Conservation (phyloP, 2,329 filamentous ascomycete species). For the Cladosporium phlei region DNA sequence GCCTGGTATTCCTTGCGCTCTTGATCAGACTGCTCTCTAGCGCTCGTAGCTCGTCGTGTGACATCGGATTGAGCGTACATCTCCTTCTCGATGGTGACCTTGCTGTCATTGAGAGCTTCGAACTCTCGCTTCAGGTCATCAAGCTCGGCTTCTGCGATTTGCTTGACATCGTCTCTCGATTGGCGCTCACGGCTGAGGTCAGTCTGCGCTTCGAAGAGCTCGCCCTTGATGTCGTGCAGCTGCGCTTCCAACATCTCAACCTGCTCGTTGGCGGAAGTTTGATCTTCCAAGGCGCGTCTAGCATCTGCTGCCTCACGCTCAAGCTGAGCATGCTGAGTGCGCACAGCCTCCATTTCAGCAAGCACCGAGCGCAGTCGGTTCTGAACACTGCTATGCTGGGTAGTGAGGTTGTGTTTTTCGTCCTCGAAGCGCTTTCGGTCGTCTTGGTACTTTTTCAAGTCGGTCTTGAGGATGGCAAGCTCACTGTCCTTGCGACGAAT, state of each 20-base stretch:
- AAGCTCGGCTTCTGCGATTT: constrained; percentile 85
- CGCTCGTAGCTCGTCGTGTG: constrained; percentile 77
- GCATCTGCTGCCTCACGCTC: constrained; percentile 86
- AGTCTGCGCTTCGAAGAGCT: constrained; percentile 78
- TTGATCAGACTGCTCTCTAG: constrained; percentile 71
- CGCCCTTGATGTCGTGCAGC: constrained; percentile 77
- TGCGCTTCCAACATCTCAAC: constrained; percentile 84
- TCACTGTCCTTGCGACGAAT: constrained; percentile 93
- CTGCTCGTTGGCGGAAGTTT: constrained; percentile 84
- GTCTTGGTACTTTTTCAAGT: constrained; percentile 76
- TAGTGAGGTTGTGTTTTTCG: constrained; percentile 65
- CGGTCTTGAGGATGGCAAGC: constrained; percentile 73
- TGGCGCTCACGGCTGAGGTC: constrained; percentile 88
- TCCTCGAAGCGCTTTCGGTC: constrained; percentile 75
- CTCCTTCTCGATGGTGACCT: constrained; percentile 97
- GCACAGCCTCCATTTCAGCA: constrained; percentile 81
- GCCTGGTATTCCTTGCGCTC: constrained; percentile 85
- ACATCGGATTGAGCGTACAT: constrained; percentile 94
- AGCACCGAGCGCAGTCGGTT: constrained; percentile 75
- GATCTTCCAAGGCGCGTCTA: constrained; percentile 77
- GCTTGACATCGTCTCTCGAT: constrained; percentile 86
- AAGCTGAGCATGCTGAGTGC: constrained; percentile 75
- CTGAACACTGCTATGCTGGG: constrained; percentile 75
- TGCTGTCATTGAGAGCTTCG: constrained; percentile 81
- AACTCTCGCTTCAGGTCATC: constrained; percentile 78